phyloP scores from a whole-genome alignment of 331 rosid species.

The Pyrus hybrid region DNA sequence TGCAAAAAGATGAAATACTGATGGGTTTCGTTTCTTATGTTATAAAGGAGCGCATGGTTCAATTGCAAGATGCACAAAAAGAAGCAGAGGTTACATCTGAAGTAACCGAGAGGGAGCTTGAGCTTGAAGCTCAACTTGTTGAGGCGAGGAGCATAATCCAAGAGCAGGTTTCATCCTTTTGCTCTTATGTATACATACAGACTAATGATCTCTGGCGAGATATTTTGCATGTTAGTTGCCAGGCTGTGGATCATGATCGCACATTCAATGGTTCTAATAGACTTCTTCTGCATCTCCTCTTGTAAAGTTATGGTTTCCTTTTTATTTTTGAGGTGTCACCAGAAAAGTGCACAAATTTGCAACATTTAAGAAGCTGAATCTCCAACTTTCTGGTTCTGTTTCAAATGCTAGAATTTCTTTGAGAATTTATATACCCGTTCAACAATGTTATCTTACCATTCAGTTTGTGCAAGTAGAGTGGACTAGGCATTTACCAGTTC shows the following conservation, averaged over 20 bases:
- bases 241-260: neutral
- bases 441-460: neutral
- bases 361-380: neutral
- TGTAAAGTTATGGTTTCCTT: neutral
- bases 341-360: neutral
- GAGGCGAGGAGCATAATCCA: conserved; percentile 99
- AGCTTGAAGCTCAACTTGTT: conserved; percentile 99
- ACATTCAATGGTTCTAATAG: neutral
- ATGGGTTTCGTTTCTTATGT: conserved; percentile 12
- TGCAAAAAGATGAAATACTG: neutral
- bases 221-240: neutral
- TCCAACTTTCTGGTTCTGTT: neutral
- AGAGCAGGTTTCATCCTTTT: conserved; percentile 71
- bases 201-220: neutral
- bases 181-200: neutral
- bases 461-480: neutral
- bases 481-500: neutral
- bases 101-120: conserved; percentile 98
- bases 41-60: conserved; percentile 91
- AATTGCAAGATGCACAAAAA: conserved; percentile 97
- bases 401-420: neutral
- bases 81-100: conserved; percentile 94
- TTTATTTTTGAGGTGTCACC: neutral
- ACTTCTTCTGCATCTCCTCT: neutral
- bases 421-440: neutral